phyloP scores from a whole-genome alignment of 2,329 filamentous ascomycete species.

The Orbilia blumenaviensis region DNA sequence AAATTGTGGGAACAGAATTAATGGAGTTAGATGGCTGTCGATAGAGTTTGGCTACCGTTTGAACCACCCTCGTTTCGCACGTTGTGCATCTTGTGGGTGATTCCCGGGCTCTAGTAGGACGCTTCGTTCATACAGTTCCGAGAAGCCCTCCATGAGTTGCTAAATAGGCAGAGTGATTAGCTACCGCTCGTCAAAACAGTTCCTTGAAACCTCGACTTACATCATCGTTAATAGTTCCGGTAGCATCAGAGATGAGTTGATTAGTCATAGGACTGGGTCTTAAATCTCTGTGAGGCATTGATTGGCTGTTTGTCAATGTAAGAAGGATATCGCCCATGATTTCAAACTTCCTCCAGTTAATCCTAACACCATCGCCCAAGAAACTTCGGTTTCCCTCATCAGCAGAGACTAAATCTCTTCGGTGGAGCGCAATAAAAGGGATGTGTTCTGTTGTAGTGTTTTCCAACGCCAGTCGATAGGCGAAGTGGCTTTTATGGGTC shows the following conservation, averaged over 20 bases:
- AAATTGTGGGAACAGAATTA: background rate
- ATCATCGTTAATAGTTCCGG: constrained; percentile 57
- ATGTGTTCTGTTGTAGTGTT: constrained; percentile 91
- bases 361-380: constrained; percentile 74
- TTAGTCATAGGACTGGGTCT: constrained; percentile 54
- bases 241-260: constrained; percentile 56
- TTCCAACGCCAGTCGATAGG: constrained; percentile 97
- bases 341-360: constrained; percentile 99
- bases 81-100: constrained; percentile 33
- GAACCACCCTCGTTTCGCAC: constrained; percentile 50
- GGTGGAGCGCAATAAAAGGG: constrained; percentile 89
- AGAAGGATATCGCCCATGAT: constrained; percentile 91
- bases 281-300: constrained; percentile 72
- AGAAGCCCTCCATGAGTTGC: constrained; percentile 52
- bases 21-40: background rate
- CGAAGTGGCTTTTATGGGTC: constrained; percentile 88
- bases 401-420: constrained; percentile 87
- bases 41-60: constrained; percentile 7
- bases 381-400: constrained; percentile 93
- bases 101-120: constrained; percentile 57
- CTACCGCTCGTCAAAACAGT: background rate
- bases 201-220: constrained; percentile 49
- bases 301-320: constrained; percentile 90
- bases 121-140: constrained; percentile 58
- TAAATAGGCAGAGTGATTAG: constrained; percentile 21